A percentile compares a stretch with the other conserved stretches of the same genome.
phyloP scores from a whole-genome alignment of 1,139 yeast genomes.

The Geotrichum carabidarum region DNA sequence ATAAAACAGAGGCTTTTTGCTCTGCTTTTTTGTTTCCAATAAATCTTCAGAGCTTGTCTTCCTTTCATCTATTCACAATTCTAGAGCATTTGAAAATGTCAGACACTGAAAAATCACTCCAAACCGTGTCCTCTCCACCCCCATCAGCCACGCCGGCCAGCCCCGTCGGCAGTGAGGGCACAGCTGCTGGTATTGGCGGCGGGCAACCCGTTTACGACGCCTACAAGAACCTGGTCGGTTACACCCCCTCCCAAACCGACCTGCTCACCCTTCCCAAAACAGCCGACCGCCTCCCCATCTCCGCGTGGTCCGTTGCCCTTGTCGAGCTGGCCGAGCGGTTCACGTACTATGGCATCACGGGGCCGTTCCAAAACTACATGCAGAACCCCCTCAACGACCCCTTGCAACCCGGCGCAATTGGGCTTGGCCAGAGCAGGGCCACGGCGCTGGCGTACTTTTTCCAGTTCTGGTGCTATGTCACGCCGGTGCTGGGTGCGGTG shows the following conservation, averaged over 20 bases:
- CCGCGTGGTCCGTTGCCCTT: constrained; percentile 67
- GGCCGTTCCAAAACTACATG: constrained; percentile 76
- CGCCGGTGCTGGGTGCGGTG: constrained; percentile 75
- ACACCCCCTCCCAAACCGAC: constrained; percentile 45
- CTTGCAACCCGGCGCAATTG: constrained; percentile 54
- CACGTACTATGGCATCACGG: constrained; percentile 71
- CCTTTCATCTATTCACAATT: too few relatives aligned
- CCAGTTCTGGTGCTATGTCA: constrained; percentile 78
- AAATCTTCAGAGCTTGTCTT: too few relatives aligned
- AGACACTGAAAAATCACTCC: too few relatives aligned
- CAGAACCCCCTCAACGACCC: constrained; percentile 40
- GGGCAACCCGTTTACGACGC: constrained; percentile 10
- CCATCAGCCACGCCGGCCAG: too few relatives aligned
- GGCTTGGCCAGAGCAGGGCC: constrained; percentile 59
- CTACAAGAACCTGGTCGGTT: constrained; percentile 26
- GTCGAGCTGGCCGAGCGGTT: constrained; percentile 81
- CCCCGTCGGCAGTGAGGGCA: too few relatives aligned
- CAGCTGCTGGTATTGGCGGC: too few relatives aligned
- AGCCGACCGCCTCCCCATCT: constrained; percentile 41
- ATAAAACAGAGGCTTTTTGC: too few relatives aligned
- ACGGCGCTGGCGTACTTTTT: constrained; percentile 71
- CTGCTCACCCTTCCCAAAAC: constrained; percentile 43
- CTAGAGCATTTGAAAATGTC: too few relatives aligned
- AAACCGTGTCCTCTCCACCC: too few relatives aligned
- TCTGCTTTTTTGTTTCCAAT: too few relatives aligned